Conservation (phyloP, 108 stramenopile genomes). For the Cyclostephanos invisitatus region DNA sequence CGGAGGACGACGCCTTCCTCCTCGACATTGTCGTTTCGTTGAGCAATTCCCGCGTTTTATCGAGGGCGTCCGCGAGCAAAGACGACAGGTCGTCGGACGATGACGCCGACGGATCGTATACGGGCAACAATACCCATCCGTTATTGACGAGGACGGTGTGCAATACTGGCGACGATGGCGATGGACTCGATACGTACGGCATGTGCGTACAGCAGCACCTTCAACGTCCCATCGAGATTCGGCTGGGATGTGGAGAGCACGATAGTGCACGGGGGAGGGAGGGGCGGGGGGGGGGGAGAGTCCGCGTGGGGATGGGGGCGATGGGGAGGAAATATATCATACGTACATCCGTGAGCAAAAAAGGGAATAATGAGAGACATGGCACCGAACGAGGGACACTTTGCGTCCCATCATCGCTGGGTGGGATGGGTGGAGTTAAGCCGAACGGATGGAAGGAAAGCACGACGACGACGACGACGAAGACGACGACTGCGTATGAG, state of each 20-base stretch:
- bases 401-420: no score
- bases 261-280: background rate
- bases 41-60: conserved; percentile 41
- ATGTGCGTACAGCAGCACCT: conserved; percentile 65
- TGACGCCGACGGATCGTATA: conserved; percentile 27
- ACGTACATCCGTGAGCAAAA: no score
- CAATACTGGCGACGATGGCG: background rate
- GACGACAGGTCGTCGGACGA: conserved; percentile 65
- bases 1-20: background rate
- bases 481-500: background rate
- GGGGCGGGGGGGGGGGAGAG: background rate
- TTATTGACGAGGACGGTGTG: conserved; percentile 8
- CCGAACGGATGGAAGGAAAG: no score
- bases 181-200: background rate
- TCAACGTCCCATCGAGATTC: conserved; percentile 42
- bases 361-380: no score
- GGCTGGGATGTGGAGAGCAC: no score
- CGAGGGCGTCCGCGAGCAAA: conserved; percentile 64
- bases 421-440: no score
- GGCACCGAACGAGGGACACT: no score
- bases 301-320: background rate
- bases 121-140: conserved; percentile 53
- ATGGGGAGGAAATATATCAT: no score
- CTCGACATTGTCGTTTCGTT: background rate
- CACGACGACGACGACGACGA: background rate